Evolutionary conservation across 192 early-diverging fungal species (phyloP).

Genomic region (Podila verticillata): DNA sequence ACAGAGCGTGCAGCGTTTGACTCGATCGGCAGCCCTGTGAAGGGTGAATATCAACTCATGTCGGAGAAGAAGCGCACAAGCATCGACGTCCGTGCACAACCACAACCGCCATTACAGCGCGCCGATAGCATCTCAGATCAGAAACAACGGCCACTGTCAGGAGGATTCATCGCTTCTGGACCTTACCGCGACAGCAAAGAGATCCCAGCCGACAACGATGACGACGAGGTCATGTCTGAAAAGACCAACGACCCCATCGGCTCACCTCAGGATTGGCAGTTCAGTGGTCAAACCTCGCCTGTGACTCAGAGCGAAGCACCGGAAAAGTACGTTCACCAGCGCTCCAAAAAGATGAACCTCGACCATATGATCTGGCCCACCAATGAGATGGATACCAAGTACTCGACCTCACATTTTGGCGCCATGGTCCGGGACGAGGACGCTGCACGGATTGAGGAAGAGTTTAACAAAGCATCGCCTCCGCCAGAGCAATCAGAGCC

Average conservation of each 20-base stretch:
- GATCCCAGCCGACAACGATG: conserved; percentile 20
- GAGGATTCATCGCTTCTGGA: conserved; percentile 19
- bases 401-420: conserved; percentile 19
- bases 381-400: conserved; percentile 46
- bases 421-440: conserved; percentile 46
- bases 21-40: conserved; percentile 35
- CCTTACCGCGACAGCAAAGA: conserved; percentile 51
- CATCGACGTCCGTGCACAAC: conserved; percentile 15
- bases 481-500: conserved; percentile 38
- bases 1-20: conserved; percentile 33
- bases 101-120: not conserved
- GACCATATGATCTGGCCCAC: conserved; percentile 53
- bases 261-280: conserved; percentile 29
- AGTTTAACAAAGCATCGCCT: conserved; percentile 47
- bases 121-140: not conserved
- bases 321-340: conserved; percentile 25
- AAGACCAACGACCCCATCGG: conserved; percentile 14
- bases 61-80: conserved; percentile 34
- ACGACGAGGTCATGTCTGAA: conserved; percentile 50
- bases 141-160: conserved; percentile 2
- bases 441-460: conserved; percentile 47
- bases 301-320: conserved; percentile 7
- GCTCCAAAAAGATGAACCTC: conserved; percentile 50
- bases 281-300: conserved; percentile 21
- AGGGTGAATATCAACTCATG: conserved; percentile 30